Evolutionary conservation across 108 stramenopile genomes (phyloP), one percentile per base, ranked within the genome.

Genomic region (Skeletonema potamos): DNA sequence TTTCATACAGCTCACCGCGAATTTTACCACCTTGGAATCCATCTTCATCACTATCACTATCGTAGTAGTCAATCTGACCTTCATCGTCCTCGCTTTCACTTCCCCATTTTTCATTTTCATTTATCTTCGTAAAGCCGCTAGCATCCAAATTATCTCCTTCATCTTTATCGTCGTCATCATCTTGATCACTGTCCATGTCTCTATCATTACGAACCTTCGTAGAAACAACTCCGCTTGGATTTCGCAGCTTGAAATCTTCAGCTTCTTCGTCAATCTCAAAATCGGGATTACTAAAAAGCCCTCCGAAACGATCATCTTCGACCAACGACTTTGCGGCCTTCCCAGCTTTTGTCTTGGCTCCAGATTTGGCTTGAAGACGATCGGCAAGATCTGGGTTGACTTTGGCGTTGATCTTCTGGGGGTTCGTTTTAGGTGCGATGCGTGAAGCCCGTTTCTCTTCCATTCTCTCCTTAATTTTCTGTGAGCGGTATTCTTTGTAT

Each of bases 261-360:
- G 92, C 91, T 28, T 94, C 91, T 74, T 95, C 90, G 78, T 99
- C 97, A 72, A 98, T 95, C 77, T 97, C 78, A 83, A 92, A 99
- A 79, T 97, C 97, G 20, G 89, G 86, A 73, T 96, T 90, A 54
- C 85, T 86, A 74, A 99, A 99, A 58, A 99, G 70, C 32, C 77
- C 69, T 22, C 92, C 92, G 67, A 99, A 99, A 46, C 99, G 96
- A 78, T 97, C 89, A 84, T 99, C 99, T 15, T 87, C 85, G 30
- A 99, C 82, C 54, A 96, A 73, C 11, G 80, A 84, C 37, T 83
- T 84, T 10, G 92, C 92, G 32, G 69, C 79, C 39, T 87, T 93
- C 2, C 86, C 92, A 29, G 89, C 81, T 62, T 92, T 95, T 56
- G 93, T 92, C 28, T 60, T 76, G 46, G 76, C 67, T 55, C 51